Evolutionary conservation across 495 filamentous ascomycete species (phyloP), one percentile per base, ranked within the genome.

Genomic region (Sporormia fimetaria): DNA sequence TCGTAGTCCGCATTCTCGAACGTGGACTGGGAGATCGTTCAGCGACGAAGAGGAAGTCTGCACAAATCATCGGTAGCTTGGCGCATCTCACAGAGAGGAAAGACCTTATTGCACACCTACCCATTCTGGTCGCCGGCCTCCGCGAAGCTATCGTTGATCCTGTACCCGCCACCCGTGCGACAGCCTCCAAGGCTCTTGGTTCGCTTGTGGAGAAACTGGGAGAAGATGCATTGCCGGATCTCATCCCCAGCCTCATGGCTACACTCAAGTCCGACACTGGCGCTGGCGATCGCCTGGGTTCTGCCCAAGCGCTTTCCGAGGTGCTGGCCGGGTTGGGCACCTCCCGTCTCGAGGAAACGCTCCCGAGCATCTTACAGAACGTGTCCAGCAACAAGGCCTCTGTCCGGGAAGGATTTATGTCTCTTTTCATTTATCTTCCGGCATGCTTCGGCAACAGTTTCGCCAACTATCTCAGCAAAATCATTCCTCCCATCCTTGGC

Each of bases 381-480:
- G 87, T 92, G 35, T 76, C 82, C 49, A 96, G 90, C 55, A 71
- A 83, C 36, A 96, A 94, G 60, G 61, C 90, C 14, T 71, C 84
- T 47, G 83, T 95, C 43, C 78, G 90, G 44, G 90, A 98, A 68
- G 90, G 90, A 24, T 98, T 96, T 69, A 98, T 98, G 90, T 94
- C 90, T 20, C 72, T 98, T 27, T 98, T 98, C 64, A 95, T 98
- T 49, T 98, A 93, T 70, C 75, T 98, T 63, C 90, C 90, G 12
- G 92, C 92, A 41, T 98, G 90, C 63, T 98, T 98, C 57, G 90
- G 90, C 51, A 96, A 96, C 69, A 93, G 87, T 65, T 98, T 98
- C 59, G 83, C 90, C 46, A 80, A 82, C 55, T 98, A 98, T 56
- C 80, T 98, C 36, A 82, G 78, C 69, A 84, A 78, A 57, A 94